phyloP scores from a whole-genome alignment of 2,329 filamentous ascomycete species.

The Aspergillus alliaceus region DNA sequence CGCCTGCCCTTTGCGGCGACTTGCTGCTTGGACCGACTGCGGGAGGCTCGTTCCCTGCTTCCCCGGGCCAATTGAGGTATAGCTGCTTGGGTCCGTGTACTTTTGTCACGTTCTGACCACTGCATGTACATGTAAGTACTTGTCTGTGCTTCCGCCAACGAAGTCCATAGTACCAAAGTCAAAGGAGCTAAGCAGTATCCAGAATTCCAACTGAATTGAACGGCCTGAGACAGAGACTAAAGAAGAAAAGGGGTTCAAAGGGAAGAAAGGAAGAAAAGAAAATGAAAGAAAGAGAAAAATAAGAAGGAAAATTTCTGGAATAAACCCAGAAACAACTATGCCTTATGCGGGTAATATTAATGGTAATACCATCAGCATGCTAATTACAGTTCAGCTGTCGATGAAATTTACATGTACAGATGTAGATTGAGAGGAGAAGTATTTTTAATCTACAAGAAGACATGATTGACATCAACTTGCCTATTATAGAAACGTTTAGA shows the following conservation, averaged over 20 bases:
- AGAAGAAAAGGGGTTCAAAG: not conserved
- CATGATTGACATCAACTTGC: not conserved
- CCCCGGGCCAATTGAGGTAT: conserved; percentile 33
- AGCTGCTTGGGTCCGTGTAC: conserved; percentile 25
- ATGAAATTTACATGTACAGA: not conserved
- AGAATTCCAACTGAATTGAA: not conserved
- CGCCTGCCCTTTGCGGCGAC: conserved; percentile 36
- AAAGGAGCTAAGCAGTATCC: conserved; percentile 1
- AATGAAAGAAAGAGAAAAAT: not conserved
- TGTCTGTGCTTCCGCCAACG: conserved; percentile 4
- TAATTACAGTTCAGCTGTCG: not conserved
- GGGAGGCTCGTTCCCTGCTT: conserved; percentile 28
- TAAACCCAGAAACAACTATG: not conserved
- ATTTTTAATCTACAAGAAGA: not conserved
- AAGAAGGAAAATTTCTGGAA: not conserved
- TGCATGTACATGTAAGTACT: conserved; percentile 1
- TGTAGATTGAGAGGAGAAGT: not conserved
- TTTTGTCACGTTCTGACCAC: conserved; percentile 27
- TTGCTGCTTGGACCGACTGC: conserved; percentile 30
- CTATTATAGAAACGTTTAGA: not conserved
- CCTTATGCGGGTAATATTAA: not conserved
- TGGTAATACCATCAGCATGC: not conserved
- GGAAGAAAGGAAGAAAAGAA: not conserved
- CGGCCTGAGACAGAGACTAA: not conserved
- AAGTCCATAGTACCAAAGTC: not conserved